phyloP scores from a whole-genome alignment of 805 yeast species.

The Yarrowia sp. region DNA sequence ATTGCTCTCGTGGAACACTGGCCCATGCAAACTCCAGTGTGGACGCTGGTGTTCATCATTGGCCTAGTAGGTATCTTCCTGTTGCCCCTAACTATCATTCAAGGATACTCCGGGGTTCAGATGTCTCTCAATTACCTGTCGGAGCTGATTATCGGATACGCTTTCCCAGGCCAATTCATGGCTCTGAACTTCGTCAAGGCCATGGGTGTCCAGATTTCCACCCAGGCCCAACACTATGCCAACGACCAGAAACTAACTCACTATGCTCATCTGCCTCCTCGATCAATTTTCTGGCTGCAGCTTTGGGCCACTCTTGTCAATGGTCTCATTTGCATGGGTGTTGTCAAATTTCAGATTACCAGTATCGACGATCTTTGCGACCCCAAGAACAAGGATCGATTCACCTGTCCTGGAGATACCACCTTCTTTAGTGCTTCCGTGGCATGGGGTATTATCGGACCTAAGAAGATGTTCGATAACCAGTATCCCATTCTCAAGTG shows the following conservation, averaged over 20 bases:
- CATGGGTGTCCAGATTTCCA: slow-evolving; percentile 58
- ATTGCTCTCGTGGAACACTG: slow-evolving; percentile 38
- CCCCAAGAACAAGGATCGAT: slow-evolving; percentile 26
- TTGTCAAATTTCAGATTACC: slow-evolving; percentile 37
- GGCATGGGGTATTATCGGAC: slow-evolving; percentile 48
- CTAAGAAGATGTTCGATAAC: slow-evolving; percentile 45
- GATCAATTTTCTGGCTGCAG: slow-evolving; percentile 46
- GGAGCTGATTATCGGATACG: slow-evolving; percentile 62
- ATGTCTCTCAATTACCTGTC: slow-evolving; percentile 60
- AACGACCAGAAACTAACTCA: slow-evolving; percentile 60
- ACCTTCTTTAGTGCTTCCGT: slow-evolving; percentile 51
- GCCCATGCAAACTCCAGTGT: slow-evolving; percentile 52
- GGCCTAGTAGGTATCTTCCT: slow-evolving; percentile 51
- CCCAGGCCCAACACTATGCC: slow-evolving; percentile 55
- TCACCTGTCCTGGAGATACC: slow-evolving; percentile 40
- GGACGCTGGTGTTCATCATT: slow-evolving; percentile 57
- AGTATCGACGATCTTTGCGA: slow-evolving; percentile 36
- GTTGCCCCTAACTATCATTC: slow-evolving; percentile 56
- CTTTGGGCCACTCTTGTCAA: slow-evolving; percentile 43
- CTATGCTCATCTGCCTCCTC: slow-evolving; percentile 57
- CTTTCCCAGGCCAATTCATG: slow-evolving; percentile 58
- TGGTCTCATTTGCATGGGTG: slow-evolving; percentile 35
- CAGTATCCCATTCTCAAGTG: slow-evolving; percentile 31
- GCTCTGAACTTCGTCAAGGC: slow-evolving; percentile 62
- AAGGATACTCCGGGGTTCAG: slow-evolving; percentile 54